Base-by-base conservation (phyloP, 441 rosid species). In the Bocquillonia castaneifolia region DNA sequence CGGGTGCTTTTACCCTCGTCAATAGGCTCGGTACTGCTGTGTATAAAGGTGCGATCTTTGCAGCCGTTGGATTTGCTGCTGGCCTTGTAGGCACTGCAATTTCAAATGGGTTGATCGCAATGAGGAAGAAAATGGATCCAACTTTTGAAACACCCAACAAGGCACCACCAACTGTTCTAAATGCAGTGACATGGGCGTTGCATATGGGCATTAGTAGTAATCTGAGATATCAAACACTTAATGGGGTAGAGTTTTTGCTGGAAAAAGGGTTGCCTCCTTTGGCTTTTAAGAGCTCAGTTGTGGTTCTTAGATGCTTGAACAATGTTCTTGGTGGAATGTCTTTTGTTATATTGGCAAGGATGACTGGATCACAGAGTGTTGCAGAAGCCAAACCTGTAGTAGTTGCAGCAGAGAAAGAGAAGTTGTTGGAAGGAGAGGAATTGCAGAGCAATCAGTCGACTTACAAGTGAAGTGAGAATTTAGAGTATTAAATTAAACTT, bases 91-190 rank as follows among this genome's bases (percentile, higher is more conserved):
- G 99, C 13, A 92, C 98, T 0, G 89, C 87, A 0, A 57, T 95
- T 14, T 92, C 99, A 0, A 92, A 90, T 37, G 96, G 97, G 39
- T 73, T 92, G 88, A 86, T 95, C 39, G 64, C 76, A 59, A 37
- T 84, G 86, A 92, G 98, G 93, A 92, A 90, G 86, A 91, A 83
- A 81, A 89, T 95, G 95, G 98, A 95, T 50, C 99, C 98, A 2
- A 61, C 10, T 26, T 95, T 95, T 14, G 96, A 90, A 70, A 83
- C 99, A 0, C 98, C 93, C 0, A 95, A 95, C 71, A 92, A 89
- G 78, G 71, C 99, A 6, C 99, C 99, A 0, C 98, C 99, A 0
- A 88, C 97, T 2, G 15, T 92, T 68, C 79, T 95, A 64, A 95
- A 89, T 52, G 90, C 99, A 0, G 17, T 83, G 39, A 95, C 98